phyloP scores from a whole-genome alignment of 1,139 yeast species.

The Candida sp. region DNA sequence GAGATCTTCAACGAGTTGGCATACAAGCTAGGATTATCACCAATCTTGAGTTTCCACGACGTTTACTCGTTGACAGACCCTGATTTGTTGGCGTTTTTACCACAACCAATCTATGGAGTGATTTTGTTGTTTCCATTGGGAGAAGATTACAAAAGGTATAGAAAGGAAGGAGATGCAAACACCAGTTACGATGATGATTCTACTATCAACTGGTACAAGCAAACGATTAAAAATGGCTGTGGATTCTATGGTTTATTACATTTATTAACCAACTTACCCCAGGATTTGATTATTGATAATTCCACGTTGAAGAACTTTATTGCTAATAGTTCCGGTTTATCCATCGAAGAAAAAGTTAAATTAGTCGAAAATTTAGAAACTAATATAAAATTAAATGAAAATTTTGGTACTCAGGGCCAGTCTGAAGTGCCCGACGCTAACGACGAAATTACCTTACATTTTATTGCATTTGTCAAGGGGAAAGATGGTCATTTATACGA shows the following conservation, averaged over 20 bases:
- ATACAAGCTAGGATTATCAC: conserved; percentile 61
- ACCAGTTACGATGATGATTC: neutral
- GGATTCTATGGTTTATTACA: conserved; percentile 90
- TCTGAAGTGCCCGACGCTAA: conserved; percentile 77
- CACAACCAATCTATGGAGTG: conserved; percentile 76
- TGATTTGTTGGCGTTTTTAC: conserved; percentile 72
- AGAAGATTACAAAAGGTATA: conserved; percentile 51
- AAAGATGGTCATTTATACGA: conserved; percentile 65
- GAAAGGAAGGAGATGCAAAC: conserved; percentile 28
- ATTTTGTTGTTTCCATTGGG: conserved; percentile 82
- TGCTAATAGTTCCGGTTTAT: conserved; percentile 13
- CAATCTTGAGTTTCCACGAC: conserved; percentile 66
- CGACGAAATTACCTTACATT: conserved; percentile 69
- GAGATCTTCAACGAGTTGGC: conserved; percentile 76
- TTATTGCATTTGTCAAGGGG: conserved; percentile 68
- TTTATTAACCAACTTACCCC: conserved; percentile 60
- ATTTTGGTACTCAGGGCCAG: conserved; percentile 66
- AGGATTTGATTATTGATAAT: conserved; percentile 36
- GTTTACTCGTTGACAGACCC: conserved; percentile 82
- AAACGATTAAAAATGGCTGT: conserved; percentile 86
- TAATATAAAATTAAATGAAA: conserved; percentile 45
- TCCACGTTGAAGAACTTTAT: conserved; percentile 28
- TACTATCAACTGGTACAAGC: conserved; percentile 67
- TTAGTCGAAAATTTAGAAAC: conserved; percentile 54
- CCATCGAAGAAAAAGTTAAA: conserved; percentile 31